phyloP scores from a whole-genome alignment of 768 basidiomycete species.

The Multifurca ochricompacta region DNA sequence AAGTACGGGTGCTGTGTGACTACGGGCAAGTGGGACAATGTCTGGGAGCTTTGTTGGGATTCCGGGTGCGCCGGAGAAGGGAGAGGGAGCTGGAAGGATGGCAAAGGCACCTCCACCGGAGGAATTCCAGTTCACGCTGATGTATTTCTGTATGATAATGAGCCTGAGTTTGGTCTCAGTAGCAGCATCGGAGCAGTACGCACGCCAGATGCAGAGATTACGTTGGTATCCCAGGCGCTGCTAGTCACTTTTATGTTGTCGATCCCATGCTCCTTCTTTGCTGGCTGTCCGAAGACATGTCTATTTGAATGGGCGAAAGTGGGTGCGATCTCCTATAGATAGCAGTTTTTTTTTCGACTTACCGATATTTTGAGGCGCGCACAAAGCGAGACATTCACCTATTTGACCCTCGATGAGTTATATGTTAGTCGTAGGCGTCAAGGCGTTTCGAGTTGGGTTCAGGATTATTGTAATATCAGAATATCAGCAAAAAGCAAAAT shows the following conservation, averaged over 20 bases:
- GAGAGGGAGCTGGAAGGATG: conserved; percentile 81
- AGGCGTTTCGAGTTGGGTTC: too few relatives aligned
- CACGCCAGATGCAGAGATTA: conserved; percentile 79
- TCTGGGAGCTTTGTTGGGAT: conserved; percentile 84
- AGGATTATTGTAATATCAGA: too few relatives aligned
- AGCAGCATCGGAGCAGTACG: conserved; percentile 24
- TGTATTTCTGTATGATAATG: conserved; percentile 37
- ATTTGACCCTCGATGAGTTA: not conserved
- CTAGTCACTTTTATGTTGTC: conserved; percentile 83
- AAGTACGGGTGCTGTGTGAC: conserved; percentile 75
- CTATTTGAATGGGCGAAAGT: conserved; percentile 31
- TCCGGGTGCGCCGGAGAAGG: conserved; percentile 44
- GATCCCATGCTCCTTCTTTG: conserved; percentile 74
- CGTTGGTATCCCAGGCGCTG: conserved; percentile 95
- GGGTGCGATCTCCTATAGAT: conserved; percentile 5
- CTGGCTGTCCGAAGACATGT: conserved; percentile 85
- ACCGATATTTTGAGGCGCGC: conserved; percentile 82
- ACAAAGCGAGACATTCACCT: conserved; percentile 75
- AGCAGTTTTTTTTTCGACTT: conserved; percentile 27
- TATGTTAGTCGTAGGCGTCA: not conserved
- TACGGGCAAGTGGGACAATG: conserved; percentile 83
- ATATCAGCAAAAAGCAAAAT: too few relatives aligned
- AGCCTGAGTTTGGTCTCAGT: not conserved
- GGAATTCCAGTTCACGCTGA: conserved; percentile 92
- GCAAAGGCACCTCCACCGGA: conserved; percentile 92